Evolutionary conservation across 2,329 filamentous ascomycete genomes (phyloP).

Genomic region (Basipetospora sp.): DNA sequence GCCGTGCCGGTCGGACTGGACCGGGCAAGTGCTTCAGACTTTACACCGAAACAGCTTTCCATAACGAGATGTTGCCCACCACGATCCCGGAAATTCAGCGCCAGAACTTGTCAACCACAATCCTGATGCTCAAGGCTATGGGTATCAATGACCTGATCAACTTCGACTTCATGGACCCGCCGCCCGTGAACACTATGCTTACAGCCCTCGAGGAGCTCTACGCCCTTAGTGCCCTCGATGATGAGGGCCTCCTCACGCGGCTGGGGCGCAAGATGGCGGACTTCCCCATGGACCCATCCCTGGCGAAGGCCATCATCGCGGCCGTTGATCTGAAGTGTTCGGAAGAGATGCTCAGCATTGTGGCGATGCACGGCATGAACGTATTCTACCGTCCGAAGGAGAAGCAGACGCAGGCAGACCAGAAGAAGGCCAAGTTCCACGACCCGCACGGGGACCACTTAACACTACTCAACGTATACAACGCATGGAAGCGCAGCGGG

Average conservation of each 20-base stretch:
- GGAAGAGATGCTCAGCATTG: conserved; percentile 86
- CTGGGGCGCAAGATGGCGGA: conserved; percentile 95
- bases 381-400: conserved; percentile 95
- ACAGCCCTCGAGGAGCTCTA: conserved; percentile 92
- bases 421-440: conserved; percentile 96
- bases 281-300: conserved; percentile 89
- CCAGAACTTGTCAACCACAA: conserved; percentile 81
- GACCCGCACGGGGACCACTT: conserved; percentile 89
- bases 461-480: conserved; percentile 91
- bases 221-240: conserved; percentile 76
- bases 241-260: conserved; percentile 84
- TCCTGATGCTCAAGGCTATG: conserved; percentile 97
- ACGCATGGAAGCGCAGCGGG: conserved; percentile 78
- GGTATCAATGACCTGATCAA: conserved; percentile 94
- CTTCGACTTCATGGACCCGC: conserved; percentile 98
- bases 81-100: conserved; percentile 93
- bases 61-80: conserved; percentile 92
- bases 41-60: conserved; percentile 89
- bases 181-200: conserved; percentile 93
- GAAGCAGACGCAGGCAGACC: conserved; percentile 88
- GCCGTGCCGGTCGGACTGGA: conserved; percentile 82
- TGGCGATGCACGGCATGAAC: conserved; percentile 80
- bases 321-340: conserved; percentile 79
- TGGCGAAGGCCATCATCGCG: conserved; percentile 80
- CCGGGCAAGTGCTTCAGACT: conserved; percentile 92